Evolutionary conservation across 768 basidiomycete genomes (phyloP).

Genomic region (Tephrocybe sp.): DNA sequence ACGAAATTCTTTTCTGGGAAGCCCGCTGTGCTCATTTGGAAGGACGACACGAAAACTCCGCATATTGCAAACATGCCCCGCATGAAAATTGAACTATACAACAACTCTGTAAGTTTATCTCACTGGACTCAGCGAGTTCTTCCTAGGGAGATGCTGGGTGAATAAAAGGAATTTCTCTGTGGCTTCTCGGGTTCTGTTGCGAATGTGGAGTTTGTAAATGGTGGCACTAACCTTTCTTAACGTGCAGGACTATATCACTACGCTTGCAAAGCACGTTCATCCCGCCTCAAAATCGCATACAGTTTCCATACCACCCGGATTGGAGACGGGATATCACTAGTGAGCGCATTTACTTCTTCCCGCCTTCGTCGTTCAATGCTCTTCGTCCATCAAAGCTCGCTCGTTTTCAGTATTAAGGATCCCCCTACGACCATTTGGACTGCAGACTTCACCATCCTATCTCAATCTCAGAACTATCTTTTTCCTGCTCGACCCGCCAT

Average conservation of each 20-base stretch:
- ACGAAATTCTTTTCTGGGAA: slow-evolving; percentile 47
- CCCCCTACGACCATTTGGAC: slow-evolving; percentile 42
- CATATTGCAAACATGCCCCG: slow-evolving; percentile 39
- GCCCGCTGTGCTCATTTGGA: slow-evolving; percentile 46
- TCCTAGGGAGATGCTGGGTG: no score
- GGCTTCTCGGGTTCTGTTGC: not conserved
- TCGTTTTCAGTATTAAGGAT: slow-evolving; percentile 32
- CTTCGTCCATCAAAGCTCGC: slow-evolving; percentile 22
- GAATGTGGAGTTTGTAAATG: not conserved
- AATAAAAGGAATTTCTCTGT: no score
- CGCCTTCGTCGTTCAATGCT: not conserved
- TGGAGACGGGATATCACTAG: slow-evolving; percentile 30
- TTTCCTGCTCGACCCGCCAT: slow-evolving; percentile 21
- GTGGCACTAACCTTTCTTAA: not conserved
- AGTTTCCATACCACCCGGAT: slow-evolving; percentile 31
- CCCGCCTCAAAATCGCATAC: slow-evolving; percentile 29
- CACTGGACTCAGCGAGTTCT: not conserved
- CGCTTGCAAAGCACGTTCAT: slow-evolving; percentile 44
- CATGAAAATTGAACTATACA: slow-evolving; percentile 48
- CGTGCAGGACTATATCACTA: slow-evolving; percentile 38
- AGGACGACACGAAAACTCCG: slow-evolving; percentile 45
- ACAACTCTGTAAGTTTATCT: slow-evolving; percentile 33
- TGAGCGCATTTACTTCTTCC: slow-evolving; percentile 13
- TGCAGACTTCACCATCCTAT: slow-evolving; percentile 47
- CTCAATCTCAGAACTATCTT: slow-evolving; percentile 13